phyloP scores from a whole-genome alignment of 1,284 basidiomycete genomes.

The Athelia sp. region DNA sequence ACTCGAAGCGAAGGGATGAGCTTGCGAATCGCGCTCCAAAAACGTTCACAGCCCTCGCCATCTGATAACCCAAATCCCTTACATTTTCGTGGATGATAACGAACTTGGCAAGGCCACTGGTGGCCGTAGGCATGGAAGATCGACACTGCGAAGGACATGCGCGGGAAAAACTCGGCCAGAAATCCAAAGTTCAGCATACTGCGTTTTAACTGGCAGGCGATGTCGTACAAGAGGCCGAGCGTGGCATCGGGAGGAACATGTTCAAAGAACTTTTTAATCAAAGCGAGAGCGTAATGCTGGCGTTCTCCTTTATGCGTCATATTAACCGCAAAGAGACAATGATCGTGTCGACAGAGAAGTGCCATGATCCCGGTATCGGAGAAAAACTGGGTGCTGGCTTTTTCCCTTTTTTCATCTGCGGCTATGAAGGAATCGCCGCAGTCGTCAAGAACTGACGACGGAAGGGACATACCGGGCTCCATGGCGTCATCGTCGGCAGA shows the following conservation, averaged over 20 bases:
- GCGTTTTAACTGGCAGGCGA: conserved; percentile 19
- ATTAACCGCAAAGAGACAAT: conserved; percentile 22
- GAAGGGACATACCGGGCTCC: conserved; percentile 14
- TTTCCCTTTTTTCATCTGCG: conserved; percentile 23
- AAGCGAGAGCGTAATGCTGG: conserved; percentile 20
- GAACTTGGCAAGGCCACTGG: conserved; percentile 26
- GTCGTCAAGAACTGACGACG: conserved; percentile 20
- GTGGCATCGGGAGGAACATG: too few relatives aligned
- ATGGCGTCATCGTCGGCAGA: background rate
- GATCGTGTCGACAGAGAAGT: conserved; percentile 15
- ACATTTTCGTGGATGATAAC: conserved; percentile 24
- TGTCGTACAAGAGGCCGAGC: conserved; percentile 11
- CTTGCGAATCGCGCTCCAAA: conserved; percentile 28
- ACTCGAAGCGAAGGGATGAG: conserved; percentile 21
- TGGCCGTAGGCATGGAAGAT: conserved; percentile 31
- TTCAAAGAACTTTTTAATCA: too few relatives aligned
- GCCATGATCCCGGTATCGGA: conserved; percentile 28
- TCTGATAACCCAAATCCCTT: conserved; percentile 24
- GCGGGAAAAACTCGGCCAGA: conserved; percentile 12
- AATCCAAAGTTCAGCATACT: conserved; percentile 22
- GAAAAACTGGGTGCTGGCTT: conserved; percentile 25
- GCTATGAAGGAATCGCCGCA: conserved; percentile 29
- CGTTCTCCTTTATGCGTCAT: conserved; percentile 25
- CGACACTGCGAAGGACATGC: conserved; percentile 20
- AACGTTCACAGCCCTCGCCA: conserved; percentile 30